These are phyloP conservation scores for Dictyostelium capitatum DNA, from an alignment of 78 protist species.

Conservation along the genomic window DNA sequence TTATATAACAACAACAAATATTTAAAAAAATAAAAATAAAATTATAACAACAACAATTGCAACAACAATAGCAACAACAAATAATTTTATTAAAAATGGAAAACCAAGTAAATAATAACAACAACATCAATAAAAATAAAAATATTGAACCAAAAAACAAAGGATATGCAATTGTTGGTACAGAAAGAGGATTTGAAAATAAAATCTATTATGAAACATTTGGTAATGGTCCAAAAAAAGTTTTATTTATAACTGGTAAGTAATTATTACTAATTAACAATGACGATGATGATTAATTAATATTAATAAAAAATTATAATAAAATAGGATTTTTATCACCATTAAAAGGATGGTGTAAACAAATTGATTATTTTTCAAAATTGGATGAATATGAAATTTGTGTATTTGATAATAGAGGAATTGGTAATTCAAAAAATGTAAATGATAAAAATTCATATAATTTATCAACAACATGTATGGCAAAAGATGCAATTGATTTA, in stretches of 20 bases:
- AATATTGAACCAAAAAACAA: not conserved
- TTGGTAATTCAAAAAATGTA: constrained; percentile 13
- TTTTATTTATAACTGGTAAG: constrained; percentile 8
- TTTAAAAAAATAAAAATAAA: no score
- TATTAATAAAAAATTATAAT: no score
- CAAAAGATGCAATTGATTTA: constrained; percentile 52
- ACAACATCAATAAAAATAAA: not conserved
- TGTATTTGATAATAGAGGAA: constrained; percentile 78
- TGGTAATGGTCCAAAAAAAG: constrained; percentile 13
- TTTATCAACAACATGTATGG: constrained; percentile 32
- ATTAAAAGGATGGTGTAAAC: constrained; percentile 25
- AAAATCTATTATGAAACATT: constrained; percentile 27
- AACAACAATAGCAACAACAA: no score
- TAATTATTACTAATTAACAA: no score
- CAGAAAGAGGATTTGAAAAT: not conserved
- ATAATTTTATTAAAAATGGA: no score
- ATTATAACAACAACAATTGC: no score
- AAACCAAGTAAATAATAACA: no score
- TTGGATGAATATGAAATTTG: constrained; percentile 31
- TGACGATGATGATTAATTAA: no score
- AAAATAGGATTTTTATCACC: constrained; percentile 39
- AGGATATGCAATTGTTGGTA: not conserved
- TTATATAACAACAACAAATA: no score
- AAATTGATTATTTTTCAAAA: constrained; percentile 19
- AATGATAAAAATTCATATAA: not conserved